Base-by-base conservation (phyloP, 1,284 basidiomycete genomes). In the Coniferiporia sulphurascens region DNA sequence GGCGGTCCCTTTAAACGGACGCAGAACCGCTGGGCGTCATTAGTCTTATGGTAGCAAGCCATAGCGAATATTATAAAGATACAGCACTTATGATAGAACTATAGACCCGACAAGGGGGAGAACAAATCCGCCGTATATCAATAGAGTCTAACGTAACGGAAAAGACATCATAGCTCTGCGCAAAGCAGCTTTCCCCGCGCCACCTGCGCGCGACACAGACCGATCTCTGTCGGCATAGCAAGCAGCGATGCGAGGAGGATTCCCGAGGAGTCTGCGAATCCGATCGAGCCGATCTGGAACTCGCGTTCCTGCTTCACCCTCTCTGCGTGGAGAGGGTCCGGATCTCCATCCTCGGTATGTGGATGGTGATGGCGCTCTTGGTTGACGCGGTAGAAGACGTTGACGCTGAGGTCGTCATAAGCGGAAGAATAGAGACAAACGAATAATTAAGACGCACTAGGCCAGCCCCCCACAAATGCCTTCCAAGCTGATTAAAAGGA, bases 381-480 rank as follows among this genome's bases (percentile, higher is more conserved):
- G 52, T 91, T 93, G 59, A 95, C 81, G 58, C 85, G 87, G 72
- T 89, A 93, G 71, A 92, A 95, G 2, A 89, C 90, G 70, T 93
- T 94, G 54, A 95, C 92, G 67, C 89, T 91, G 60, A 19, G 15
- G n/a, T 22, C 17, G 21, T 17, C 15, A 55, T 36, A 19, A 45
- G 52, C 35, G 51, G 19, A 21, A 53, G 56, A 38, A 34, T 41
- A 58, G 56, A 51, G 56, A 50, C n/a, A n/a, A 38, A 35, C 27
- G 27, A 27, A 48, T 54, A 22, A 46, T 41, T 41, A 2, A 10
- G 55, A 78, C 88, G 70, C 67, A 91, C 89, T 95, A 96, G n/a
- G 91, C 91, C n/a, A 89, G 76, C 1, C 93, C 93, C 48, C 93
- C 93, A 64, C 93, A 95, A 45, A 95, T 78, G 6, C 93, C 93